Conservation (phyloP, 2,329 filamentous ascomycete genomes). For the Neonectria ditissima region DNA sequence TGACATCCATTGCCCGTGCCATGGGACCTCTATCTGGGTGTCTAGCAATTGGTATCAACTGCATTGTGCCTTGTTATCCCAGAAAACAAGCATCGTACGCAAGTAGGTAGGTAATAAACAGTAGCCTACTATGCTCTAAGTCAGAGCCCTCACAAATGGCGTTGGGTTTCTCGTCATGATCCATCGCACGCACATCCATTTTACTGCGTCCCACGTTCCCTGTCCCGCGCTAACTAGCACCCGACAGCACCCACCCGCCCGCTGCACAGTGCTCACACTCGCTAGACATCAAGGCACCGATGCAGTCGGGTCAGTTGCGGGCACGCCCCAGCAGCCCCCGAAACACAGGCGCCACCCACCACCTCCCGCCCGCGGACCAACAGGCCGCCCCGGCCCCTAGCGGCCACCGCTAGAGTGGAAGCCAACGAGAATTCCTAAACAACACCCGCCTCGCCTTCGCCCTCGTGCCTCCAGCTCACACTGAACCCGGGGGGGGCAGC, state of each 20-base stretch:
- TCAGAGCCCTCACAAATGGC: conserved; percentile 9
- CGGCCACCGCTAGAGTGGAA: conserved; percentile 34
- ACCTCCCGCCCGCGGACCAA: conserved; percentile 31
- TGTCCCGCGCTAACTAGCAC: conserved; percentile 36
- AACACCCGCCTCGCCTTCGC: conserved; percentile 23
- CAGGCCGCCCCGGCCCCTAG: conserved; percentile 24
- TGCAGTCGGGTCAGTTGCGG: conserved; percentile 38
- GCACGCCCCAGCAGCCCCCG: conserved; percentile 39
- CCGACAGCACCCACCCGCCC: conserved; percentile 18
- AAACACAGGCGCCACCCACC: conserved; percentile 41
- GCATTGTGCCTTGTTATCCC: not conserved
- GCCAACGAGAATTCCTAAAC: conserved; percentile 33
- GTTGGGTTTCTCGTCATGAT: conserved; percentile 14
- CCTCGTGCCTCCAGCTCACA: conserved; percentile 13
- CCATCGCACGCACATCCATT: conserved; percentile 7
- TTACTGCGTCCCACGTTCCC: conserved; percentile 35
- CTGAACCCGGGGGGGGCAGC: conserved; percentile 20
- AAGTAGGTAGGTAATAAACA: too few species aligned
- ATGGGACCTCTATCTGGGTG: too few species aligned
- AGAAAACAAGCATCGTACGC: too few species aligned
- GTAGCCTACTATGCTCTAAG: not conserved
- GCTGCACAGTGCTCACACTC: conserved; percentile 10
- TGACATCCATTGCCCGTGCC: not conserved
- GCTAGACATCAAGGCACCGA: conserved; percentile 40
- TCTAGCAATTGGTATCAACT: not conserved